phyloP scores from a whole-genome alignment of 768 basidiomycete genomes.

The Collybia mongolica region DNA sequence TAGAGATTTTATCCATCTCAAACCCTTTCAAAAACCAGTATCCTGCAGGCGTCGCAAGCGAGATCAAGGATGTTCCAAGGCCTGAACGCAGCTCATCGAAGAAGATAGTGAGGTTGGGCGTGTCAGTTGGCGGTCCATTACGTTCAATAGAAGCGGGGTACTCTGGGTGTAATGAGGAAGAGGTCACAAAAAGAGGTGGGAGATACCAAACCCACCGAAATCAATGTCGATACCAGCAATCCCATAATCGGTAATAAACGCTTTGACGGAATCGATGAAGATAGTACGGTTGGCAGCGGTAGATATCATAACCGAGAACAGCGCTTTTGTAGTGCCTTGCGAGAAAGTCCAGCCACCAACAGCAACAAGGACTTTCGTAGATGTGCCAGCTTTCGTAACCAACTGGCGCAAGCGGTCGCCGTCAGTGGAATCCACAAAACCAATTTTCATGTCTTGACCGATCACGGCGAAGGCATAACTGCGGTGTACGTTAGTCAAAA shows the following conservation, averaged over 20 bases:
- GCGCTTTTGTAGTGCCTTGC: neutral
- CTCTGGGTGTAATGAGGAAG: neutral
- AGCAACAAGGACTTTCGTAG: neutral
- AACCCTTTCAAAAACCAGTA: slow-evolving; percentile 3
- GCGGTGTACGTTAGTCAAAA: neutral
- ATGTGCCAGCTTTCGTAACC: neutral
- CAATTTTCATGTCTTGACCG: no score
- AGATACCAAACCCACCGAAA: no score
- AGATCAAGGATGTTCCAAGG: neutral
- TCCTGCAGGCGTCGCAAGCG: slow-evolving; percentile 1
- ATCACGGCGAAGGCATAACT: no score
- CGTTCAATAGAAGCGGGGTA: neutral
- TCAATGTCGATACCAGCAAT: no score
- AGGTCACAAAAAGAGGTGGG: no score
- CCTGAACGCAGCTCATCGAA: neutral
- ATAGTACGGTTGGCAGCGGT: neutral
- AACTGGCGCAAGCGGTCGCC: neutral
- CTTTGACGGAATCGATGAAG: neutral
- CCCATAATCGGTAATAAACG: no score
- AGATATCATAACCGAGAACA: slow-evolving; percentile 1
- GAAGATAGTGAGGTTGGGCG: slow-evolving; percentile 1
- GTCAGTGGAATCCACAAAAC: no score
- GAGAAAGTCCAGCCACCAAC: slow-evolving; percentile 2
- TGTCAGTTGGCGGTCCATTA: neutral
- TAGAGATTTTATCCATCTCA: slow-evolving; percentile 1